Evolutionary conservation across 23 red algal species (phyloP).

Genomic region (Gracilaria gracilis): DNA sequence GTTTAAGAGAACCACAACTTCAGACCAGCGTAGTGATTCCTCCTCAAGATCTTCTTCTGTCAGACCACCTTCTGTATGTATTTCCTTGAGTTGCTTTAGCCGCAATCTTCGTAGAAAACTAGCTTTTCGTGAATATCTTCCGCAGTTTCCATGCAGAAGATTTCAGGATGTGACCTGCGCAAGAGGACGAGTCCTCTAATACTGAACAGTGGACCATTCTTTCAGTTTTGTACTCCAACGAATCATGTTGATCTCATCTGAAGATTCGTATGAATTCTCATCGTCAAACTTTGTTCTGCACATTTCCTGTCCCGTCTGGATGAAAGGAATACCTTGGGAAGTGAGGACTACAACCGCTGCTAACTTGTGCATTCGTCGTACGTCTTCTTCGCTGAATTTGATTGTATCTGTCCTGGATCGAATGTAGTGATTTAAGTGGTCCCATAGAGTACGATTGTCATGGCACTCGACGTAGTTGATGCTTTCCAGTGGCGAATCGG

Average conservation of each 20-base stretch:
- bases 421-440: constrained; percentile 75
- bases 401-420: constrained; percentile 67
- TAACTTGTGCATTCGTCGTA: constrained; percentile 62
- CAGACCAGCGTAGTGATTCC: constrained; percentile 61
- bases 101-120: constrained; percentile 84
- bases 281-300: constrained; percentile 86
- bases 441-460: constrained; percentile 90
- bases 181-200: constrained; percentile 78
- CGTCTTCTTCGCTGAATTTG: constrained; percentile 53
- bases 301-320: constrained; percentile 90
- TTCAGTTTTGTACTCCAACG: constrained; percentile 77
- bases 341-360: constrained; percentile 86
- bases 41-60: constrained; percentile 16
- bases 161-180: constrained; percentile 80
- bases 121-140: constrained; percentile 70
- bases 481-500: constrained; percentile 71
- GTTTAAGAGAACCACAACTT: constrained; percentile 86
- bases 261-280: constrained; percentile 87
- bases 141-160: constrained; percentile 76
- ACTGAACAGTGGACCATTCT: constrained; percentile 62
- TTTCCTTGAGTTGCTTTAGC: constrained; percentile 19
- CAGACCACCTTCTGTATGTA: not conserved
- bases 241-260: constrained; percentile 85
- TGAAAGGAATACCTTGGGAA: constrained; percentile 86
- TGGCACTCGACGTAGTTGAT: constrained; percentile 96